Evolutionary conservation across 192 early-diverging fungal species (phyloP).

Genomic region (Entophlyctis luteolus): DNA sequence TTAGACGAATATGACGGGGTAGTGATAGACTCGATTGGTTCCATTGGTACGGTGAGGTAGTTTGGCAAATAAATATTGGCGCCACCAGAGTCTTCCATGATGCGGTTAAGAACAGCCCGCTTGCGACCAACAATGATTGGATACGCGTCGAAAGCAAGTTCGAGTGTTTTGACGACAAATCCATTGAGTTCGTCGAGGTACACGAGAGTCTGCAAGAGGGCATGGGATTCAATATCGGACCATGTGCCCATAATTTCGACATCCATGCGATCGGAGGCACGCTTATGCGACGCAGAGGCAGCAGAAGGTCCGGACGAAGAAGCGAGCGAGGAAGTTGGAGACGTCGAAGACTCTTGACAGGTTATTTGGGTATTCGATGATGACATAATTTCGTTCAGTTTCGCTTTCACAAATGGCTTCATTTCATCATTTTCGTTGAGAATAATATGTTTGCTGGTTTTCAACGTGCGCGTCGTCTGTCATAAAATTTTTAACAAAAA

Average conservation of each 20-base stretch:
- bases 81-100: conserved; percentile 62
- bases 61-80: conserved; percentile 72
- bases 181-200: conserved; percentile 43
- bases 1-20: background rate
- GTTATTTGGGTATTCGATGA: conserved; percentile 48
- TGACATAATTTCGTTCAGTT: conserved; percentile 48
- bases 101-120: conserved; percentile 50
- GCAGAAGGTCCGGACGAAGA: background rate
- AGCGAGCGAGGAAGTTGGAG: background rate
- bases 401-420: conserved; percentile 41
- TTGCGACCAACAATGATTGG: conserved; percentile 70
- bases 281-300: background rate
- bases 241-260: conserved; percentile 51
- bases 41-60: background rate
- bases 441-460: conserved; percentile 40
- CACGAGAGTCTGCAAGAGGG: conserved; percentile 40
- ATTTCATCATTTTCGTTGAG: conserved; percentile 51
- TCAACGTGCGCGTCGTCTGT: conserved; percentile 40
- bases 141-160: conserved; percentile 52
- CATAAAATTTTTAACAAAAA: background rate
- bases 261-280: conserved; percentile 40
- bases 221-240: conserved; percentile 42
- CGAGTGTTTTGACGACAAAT: conserved; percentile 37
- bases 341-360: conserved; percentile 31
- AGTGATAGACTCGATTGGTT: background rate